Base-by-base conservation (phyloP, 2,329 filamentous ascomycete species). In the Penicillium brasilianum region DNA sequence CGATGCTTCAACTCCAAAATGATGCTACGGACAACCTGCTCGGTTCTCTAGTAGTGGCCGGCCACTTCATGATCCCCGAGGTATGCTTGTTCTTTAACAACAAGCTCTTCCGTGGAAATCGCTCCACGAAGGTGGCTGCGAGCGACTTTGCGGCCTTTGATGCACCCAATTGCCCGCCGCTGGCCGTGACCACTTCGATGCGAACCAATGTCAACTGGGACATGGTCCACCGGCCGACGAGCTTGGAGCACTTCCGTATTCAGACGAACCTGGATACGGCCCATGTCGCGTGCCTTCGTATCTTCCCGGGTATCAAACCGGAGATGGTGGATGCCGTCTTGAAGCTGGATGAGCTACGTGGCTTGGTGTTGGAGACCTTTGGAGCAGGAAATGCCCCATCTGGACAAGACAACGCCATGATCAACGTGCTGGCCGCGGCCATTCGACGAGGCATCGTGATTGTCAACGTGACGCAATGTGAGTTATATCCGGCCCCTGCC, bases 61-160 rank as follows among this genome's bases (percentile, higher is more conserved):
- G 92, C 36, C 95, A 95, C 62, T 96, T 96, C 73, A 90, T 92
- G 80, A 92, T 97, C 60, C 93, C 93, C 0, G 93, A 97, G 76
- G 93, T 97, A 56, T 93, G 92, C 74, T 84, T 97, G 37, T 97
- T 96, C 81, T 97, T 97, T 83, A 92, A 95, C 77, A 91, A 96
- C 80, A 92, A 89, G 67, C 85, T 97, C 20, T 96, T 93, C 79
- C 88, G 93, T 28, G 93, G 93, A 16, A 97, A 96, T 77, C 84
- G 93, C 61, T 88, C 91, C 10, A 95, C 91, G 64, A 97, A 97
- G 77, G 87, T 96, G 34, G 93, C 92, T 14, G 91, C 93, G 6
- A 91, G 90, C 60, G 88, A 91, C 57, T 97, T 96, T 74, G 88
- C 91, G 59, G 93, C 92, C 7, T 97, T 97, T 76, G 90, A 88